Base-by-base conservation (phyloP, 805 yeast genomes). In the Starmerella khaoyaiensis region DNA sequence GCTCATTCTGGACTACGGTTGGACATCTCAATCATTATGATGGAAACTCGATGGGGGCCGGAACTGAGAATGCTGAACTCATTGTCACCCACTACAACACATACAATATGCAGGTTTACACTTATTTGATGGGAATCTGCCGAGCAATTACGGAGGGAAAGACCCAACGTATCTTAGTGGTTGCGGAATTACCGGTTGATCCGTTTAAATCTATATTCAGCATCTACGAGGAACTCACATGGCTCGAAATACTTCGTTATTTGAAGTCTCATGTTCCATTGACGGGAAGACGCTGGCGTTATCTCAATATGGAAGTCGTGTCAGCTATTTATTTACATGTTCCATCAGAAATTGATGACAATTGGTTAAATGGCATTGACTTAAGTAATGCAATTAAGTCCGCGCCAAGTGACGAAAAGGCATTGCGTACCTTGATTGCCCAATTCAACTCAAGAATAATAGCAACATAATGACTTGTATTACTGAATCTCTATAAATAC, bases 221-320 rank as follows among this genome's bases (percentile, higher is more conserved):
- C 4, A 65, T 83, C 30, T 76, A 74, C 53, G 82, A 80, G 50
- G 53, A 62, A 18, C 67, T 68, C 8, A 56, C 83, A 18, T 76
- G 79, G 59, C 63, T 63, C 34, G 86, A 93, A 1, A 73, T 80
- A 3, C 61, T 86, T 49, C 76, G 75, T 51, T 68, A 80, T 1
- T 63, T 86, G 42, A 84, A 81, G 55, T 75, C 79, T 44, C 67
- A 84, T 35, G 75, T 84, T 1, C 94, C 96, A 0, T 82, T 78
- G 59, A 86, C 82, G 51, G 95, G 95, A 15, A 74, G 90, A 42
- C 84, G 86, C 57, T 87, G 98, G 98, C 76, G 84, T 49, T 71
- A 84, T 11, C 72, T 75, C 45, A 90, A 87, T 54, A 87, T 90
- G 96, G 95, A 86, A 47, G 64, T 90, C 31, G 80, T 87, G 4